Percentiles rank a stretch among this genome's conserved stretches.
Conservation (phyloP, 257 asterid species). For the Galeopsis tetrahit region DNA sequence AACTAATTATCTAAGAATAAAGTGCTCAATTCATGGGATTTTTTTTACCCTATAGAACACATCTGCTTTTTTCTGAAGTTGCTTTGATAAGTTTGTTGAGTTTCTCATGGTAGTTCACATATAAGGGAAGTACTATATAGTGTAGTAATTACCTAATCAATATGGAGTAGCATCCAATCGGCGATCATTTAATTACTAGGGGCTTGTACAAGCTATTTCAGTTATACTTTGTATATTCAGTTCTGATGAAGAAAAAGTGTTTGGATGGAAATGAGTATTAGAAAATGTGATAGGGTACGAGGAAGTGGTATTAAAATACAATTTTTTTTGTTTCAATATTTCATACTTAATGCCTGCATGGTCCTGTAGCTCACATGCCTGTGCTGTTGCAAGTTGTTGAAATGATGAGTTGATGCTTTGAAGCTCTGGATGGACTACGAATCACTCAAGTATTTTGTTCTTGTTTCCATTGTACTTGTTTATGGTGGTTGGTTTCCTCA, state of each 20-base stretch:
- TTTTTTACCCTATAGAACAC: neutral
- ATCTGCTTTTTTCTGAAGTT: neutral
- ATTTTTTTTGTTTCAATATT: neutral
- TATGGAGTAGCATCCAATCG: neutral
- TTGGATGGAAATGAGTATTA: neutral
- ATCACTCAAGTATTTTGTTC: neutral
- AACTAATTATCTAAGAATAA: neutral
- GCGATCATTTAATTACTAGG: neutral
- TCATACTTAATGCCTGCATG: neutral
- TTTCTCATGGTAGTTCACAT: neutral
- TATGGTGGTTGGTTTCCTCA: neutral
- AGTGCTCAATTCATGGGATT: neutral
- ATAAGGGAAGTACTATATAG: neutral
- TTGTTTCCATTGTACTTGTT: neutral
- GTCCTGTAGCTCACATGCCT: neutral
- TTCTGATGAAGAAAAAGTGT: neutral
- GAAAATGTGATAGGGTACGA: neutral
- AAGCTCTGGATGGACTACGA: neutral
- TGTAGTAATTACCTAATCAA: neutral
- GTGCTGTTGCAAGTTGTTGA: constrained; percentile 22
- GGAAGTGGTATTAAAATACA: neutral
- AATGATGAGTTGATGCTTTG: neutral
- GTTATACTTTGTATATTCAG: neutral
- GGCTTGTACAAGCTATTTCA: neutral
- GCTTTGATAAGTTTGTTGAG: constrained; percentile 11